Percentiles rank a stretch among this genome's conserved stretches.
phyloP scores from a whole-genome alignment of 73 alveolate genomes.

The Tetrahymena elliotti region DNA sequence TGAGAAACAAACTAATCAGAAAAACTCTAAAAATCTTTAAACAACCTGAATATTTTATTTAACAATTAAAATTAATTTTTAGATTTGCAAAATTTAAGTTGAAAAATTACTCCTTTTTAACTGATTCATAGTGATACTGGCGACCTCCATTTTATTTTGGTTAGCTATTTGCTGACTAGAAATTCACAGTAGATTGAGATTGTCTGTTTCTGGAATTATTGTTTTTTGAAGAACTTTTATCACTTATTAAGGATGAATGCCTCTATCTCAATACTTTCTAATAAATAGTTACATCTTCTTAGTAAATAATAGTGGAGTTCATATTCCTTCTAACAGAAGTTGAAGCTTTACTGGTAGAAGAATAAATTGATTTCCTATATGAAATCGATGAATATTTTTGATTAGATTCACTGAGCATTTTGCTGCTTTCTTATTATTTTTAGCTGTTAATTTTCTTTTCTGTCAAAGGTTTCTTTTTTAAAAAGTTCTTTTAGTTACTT shows the following conservation, averaged over 20 bases:
- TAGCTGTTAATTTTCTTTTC: not conserved
- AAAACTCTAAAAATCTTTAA: not conserved
- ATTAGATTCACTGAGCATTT: not conserved
- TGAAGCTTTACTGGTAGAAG: not conserved
- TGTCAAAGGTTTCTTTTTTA: not conserved
- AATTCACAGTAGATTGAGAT: not conserved
- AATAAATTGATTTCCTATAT: not conserved
- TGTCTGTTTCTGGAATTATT: not conserved
- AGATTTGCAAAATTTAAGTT: too few species aligned
- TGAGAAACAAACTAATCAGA: not conserved
- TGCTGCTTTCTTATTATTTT: not conserved
- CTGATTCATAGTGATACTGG: not conserved
- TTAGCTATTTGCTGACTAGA: not conserved
- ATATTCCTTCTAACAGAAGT: not conserved
- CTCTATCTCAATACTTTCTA: not conserved
- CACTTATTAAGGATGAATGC: not conserved
- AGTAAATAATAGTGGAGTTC: not conserved
- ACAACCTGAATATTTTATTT: not conserved
- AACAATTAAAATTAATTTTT: too few species aligned
- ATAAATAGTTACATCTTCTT: not conserved
- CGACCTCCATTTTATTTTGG: not conserved
- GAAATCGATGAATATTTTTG: not conserved
- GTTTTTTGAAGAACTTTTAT: not conserved
- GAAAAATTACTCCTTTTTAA: not conserved
- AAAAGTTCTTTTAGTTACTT: not conserved